These are phyloP conservation scores for Leccinum olivaceoglutinosum DNA, from an alignment of 1,284 basidiomycete genomes.

Conservation along the genomic window DNA sequence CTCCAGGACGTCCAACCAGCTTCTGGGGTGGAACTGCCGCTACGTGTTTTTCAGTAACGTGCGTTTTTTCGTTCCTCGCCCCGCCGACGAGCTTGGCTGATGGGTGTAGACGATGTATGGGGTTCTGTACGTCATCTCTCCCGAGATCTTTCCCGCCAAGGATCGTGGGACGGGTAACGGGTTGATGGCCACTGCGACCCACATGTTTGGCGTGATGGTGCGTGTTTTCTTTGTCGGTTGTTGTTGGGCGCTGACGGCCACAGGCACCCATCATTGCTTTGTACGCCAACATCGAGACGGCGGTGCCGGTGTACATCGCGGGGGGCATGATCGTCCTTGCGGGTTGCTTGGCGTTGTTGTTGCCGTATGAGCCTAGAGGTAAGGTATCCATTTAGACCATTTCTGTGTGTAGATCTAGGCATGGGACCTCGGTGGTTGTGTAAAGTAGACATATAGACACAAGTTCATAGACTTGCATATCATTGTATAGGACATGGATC, in stretches of 20 bases:
- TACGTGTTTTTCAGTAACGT: slow-evolving; percentile 59
- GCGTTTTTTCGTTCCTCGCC: slow-evolving; percentile 6
- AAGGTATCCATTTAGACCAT: slow-evolving; percentile 51
- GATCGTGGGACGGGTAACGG: slow-evolving; percentile 72
- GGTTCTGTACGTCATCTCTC: slow-evolving; percentile 60
- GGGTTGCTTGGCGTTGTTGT: slow-evolving; percentile 56
- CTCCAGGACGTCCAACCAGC: slow-evolving; percentile 52
- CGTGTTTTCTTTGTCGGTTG: slow-evolving; percentile 4
- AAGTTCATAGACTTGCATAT: neutral
- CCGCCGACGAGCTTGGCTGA: neutral
- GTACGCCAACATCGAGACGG: slow-evolving; percentile 59
- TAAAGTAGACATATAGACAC: neutral
- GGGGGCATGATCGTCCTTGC: slow-evolving; percentile 67
- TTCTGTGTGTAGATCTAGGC: neutral
- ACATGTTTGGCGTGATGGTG: slow-evolving; percentile 63
- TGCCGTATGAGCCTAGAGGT: slow-evolving; percentile 74
- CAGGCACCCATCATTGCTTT: slow-evolving; percentile 45
- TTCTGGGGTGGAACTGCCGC: slow-evolving; percentile 71
- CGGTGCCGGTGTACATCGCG: slow-evolving; percentile 73
- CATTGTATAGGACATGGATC: neutral
- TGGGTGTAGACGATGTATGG: slow-evolving; percentile 60
- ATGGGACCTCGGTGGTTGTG: neutral
- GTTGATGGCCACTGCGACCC: slow-evolving; percentile 52
- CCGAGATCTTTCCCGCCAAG: slow-evolving; percentile 69
- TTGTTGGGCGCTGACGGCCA: neutral